A percentile compares a stretch with the other conserved stretches of the same genome.
Conservation (phyloP, 495 filamentous ascomycete species). For the Penicillium angulare region DNA sequence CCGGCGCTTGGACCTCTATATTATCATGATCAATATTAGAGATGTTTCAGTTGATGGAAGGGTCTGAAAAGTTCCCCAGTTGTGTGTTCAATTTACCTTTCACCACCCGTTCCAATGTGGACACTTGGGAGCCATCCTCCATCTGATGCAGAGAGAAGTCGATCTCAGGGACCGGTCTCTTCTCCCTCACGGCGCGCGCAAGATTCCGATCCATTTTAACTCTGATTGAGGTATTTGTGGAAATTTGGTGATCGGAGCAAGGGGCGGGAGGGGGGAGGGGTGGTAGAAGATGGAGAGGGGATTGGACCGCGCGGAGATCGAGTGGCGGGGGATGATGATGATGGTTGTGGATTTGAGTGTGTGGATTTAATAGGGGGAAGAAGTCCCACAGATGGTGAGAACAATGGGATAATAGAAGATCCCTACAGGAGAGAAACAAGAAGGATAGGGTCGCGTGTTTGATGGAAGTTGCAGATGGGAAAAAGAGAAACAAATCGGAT, state of each 20-base stretch:
- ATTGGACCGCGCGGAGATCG: slow-evolving; percentile 15
- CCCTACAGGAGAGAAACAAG: too few relatives aligned
- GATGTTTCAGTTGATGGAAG: neutral
- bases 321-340: slow-evolving; percentile 22
- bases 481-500: slow-evolving; percentile 32
- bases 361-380: slow-evolving; percentile 12
- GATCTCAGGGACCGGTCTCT: slow-evolving; percentile 93
- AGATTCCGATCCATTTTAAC: slow-evolving; percentile 44
- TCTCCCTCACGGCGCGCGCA: slow-evolving; percentile 79
- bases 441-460: slow-evolving; percentile 13
- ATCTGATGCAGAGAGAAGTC: slow-evolving; percentile 97
- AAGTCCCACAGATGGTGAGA: slow-evolving; percentile 13
- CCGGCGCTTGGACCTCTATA: slow-evolving; percentile 92
- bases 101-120: slow-evolving; percentile 90
- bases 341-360: slow-evolving; percentile 13
- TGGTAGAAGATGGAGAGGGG: neutral
- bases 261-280: slow-evolving; percentile 14
- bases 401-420: slow-evolving; percentile 2
- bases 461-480: slow-evolving; percentile 14
- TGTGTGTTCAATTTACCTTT: slow-evolving; percentile 69
- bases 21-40: slow-evolving; percentile 14
- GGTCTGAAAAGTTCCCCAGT: too few relatives aligned
- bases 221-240: neutral
- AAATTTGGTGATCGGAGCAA: slow-evolving; percentile 15
- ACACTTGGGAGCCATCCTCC: slow-evolving; percentile 95